These are phyloP conservation scores for Cicer judaicum DNA, from an alignment of 306 rosid species.

Conservation along the genomic window DNA sequence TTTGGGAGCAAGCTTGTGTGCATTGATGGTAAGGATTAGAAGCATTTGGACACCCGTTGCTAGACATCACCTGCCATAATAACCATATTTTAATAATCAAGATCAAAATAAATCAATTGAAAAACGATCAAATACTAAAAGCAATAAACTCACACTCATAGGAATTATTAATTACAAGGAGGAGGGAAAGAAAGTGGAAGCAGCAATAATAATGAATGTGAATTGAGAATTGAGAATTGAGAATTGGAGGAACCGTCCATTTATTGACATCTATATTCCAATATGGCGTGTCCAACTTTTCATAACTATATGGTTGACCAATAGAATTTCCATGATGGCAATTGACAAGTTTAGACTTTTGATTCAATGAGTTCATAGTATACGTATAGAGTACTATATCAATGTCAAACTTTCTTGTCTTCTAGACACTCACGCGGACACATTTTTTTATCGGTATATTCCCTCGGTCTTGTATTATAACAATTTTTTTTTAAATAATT, in stretches of 20 bases:
- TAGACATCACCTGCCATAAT: neutral
- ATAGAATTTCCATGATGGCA: conserved; percentile 19
- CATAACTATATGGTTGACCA: conserved; percentile 31
- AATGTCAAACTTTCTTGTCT: conserved; percentile 30
- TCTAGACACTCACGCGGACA: conserved; percentile 28
- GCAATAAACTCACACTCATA: neutral
- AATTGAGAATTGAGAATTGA: conserved; percentile 12
- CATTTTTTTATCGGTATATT: too few relatives aligned
- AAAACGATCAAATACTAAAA: neutral
- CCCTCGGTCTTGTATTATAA: too few relatives aligned
- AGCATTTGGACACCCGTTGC: conserved; percentile 44
- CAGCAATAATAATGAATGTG: neutral
- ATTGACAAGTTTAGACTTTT: conserved; percentile 13
- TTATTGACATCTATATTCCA: neutral
- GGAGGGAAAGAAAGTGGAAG: neutral
- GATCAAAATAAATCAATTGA: too few relatives aligned
- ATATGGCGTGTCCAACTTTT: neutral
- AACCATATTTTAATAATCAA: neutral
- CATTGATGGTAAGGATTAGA: conserved; percentile 90
- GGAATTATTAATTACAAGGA: neutral
- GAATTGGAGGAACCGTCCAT: conserved; percentile 8
- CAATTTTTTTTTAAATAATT: too few relatives aligned
- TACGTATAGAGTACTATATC: too few relatives aligned
- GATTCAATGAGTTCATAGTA: too few relatives aligned
- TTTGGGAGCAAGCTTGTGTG: conserved; percentile 64